Conservation (phyloP, 208 protist genomes). For the Crithidia mellificae region DNA sequence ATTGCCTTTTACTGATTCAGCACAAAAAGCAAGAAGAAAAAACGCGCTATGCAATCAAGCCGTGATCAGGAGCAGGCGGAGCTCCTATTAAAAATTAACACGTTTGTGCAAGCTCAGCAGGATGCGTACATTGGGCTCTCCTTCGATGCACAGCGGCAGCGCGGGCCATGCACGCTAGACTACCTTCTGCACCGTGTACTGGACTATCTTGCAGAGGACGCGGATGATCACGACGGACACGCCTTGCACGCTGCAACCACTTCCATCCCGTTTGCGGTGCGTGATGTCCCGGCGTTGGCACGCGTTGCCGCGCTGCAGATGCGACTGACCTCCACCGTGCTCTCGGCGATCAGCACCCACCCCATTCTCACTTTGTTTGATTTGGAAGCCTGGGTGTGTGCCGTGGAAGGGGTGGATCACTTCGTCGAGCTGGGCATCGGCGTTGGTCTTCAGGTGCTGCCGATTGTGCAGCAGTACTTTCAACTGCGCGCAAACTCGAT, state of each 20-base stretch:
- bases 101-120: constrained; percentile 16
- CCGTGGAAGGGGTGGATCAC: constrained; percentile 42
- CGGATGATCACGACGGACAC: background rate
- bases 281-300: constrained; percentile 55
- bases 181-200: constrained; percentile 13
- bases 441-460: constrained; percentile 46
- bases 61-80: background rate
- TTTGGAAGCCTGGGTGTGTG: constrained; percentile 67
- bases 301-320: constrained; percentile 49
- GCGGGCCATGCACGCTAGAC: constrained; percentile 25
- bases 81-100: constrained; percentile 14
- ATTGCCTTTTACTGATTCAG: too few species aligned
- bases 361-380: constrained; percentile 83
- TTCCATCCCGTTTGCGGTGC: constrained; percentile 56
- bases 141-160: constrained; percentile 19
- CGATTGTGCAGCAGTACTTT: constrained; percentile 77
- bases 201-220: background rate
- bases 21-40: too few species aligned
- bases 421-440: constrained; percentile 75
- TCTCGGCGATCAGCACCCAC: constrained; percentile 60
- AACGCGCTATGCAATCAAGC: background rate
- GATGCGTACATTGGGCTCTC: constrained; percentile 8
- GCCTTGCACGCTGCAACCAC: background rate
- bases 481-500: constrained; percentile 32
- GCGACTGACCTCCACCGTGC: constrained; percentile 52